These are phyloP conservation scores for Daldinia sp. DNA, from an alignment of 2,329 filamentous ascomycete genomes.

Conservation along the genomic window DNA sequence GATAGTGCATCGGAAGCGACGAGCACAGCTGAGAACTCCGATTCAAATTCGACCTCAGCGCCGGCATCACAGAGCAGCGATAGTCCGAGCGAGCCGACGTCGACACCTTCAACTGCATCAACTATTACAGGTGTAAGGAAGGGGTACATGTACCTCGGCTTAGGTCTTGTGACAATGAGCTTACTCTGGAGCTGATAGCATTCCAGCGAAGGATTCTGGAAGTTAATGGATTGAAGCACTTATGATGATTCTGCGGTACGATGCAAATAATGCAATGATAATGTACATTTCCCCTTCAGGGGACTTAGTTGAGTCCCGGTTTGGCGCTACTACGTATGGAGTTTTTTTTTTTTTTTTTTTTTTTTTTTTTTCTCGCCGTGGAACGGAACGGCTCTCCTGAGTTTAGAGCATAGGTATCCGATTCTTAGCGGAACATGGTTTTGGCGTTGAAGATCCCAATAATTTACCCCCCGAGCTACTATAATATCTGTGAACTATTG, in stretches of 20 bases:
- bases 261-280: slow-evolving; percentile 1
- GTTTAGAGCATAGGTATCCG: not conserved
- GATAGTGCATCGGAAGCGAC: not conserved
- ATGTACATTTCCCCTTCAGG: not conserved
- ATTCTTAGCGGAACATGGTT: slow-evolving; percentile 3
- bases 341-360: not conserved
- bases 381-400: not conserved
- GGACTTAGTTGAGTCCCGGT: not conserved
- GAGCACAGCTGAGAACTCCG: not conserved
- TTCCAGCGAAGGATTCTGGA: too few species aligned
- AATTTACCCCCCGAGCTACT: not conserved
- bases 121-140: not conserved
- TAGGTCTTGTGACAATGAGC: slow-evolving; percentile 21
- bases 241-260: not conserved
- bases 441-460: not conserved
- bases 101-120: slow-evolving; percentile 30
- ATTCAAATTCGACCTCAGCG: slow-evolving; percentile 2
- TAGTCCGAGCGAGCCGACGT: not conserved
- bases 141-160: slow-evolving; percentile 18
- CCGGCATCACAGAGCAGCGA: slow-evolving; percentile 15
- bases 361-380: not conserved
- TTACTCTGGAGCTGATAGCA: slow-evolving; percentile 28
- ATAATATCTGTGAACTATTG: not conserved
- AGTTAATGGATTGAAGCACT: not conserved
- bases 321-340: not conserved